A percentile compares a stretch with the other conserved stretches of the same genome.
phyloP scores from a whole-genome alignment of 1,139 yeast genomes.

The Debaryomyces sp. region DNA sequence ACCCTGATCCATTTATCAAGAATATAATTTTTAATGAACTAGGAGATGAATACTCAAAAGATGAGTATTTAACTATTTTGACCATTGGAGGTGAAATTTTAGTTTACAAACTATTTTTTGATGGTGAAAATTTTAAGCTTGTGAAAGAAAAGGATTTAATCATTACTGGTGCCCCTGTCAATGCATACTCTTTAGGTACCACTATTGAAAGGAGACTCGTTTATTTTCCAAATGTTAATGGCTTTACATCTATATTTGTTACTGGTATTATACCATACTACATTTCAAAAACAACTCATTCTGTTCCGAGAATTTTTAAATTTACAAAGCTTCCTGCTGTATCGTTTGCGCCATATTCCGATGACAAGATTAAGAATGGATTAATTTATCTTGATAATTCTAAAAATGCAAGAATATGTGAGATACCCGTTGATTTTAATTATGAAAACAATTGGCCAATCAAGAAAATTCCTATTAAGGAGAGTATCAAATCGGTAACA shows the following conservation, averaged over 20 bases:
- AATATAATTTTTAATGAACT: constrained; percentile 67
- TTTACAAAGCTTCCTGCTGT: constrained; percentile 67
- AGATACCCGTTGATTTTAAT: constrained; percentile 52
- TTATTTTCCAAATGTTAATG: constrained; percentile 60
- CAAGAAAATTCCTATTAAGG: constrained; percentile 54
- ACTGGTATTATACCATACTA: constrained; percentile 78
- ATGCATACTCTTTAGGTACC: constrained; percentile 71
- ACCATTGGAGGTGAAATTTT: constrained; percentile 82
- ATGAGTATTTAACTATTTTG: constrained; percentile 67
- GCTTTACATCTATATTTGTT: constrained; percentile 63
- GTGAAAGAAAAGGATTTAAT: constrained; percentile 49
- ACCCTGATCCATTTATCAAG: constrained; percentile 76
- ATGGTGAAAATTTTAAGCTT: constrained; percentile 52
- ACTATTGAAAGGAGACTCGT: constrained; percentile 69
- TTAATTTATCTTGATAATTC: constrained; percentile 73
- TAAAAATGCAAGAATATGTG: constrained; percentile 73
- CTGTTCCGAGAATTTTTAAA: constrained; percentile 68
- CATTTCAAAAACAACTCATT: constrained; percentile 63
- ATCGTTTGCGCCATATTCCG: constrained; percentile 59
- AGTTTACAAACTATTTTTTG: constrained; percentile 61
- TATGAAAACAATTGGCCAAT: constrained; percentile 71
- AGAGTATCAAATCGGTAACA: constrained; percentile 67
- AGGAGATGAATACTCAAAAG: constrained; percentile 58
- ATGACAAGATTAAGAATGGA: constrained; percentile 47
- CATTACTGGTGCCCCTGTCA: constrained; percentile 76